Evolutionary conservation across 2,329 filamentous ascomycete genomes (phyloP), one percentile per base, ranked within the genome.

Genomic region (Penicillium sclerotigenum): DNA sequence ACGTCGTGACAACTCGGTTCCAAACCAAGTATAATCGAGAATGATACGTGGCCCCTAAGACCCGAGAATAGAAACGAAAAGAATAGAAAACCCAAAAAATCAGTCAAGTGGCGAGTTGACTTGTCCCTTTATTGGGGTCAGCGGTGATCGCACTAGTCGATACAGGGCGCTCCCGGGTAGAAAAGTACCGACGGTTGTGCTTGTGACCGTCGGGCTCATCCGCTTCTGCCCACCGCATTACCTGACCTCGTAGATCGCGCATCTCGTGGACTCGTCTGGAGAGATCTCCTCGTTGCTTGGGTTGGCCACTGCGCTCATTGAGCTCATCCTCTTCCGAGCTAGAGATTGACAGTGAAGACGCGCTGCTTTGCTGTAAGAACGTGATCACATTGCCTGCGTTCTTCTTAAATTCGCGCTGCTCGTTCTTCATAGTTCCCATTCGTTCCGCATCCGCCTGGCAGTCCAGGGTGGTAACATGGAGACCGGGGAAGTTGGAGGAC

Each of bases 341-440:
- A 31, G 70, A 86, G 70, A 67, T 81, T 28, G 70, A 86, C 68
- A 66, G 73, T 71, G 64, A 79, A 64, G 73, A 73, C 14, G 71
- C 73, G 34, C 71, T 77, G 53, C 78, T 76, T 40, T 73, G 72
- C 61, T 86, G 83, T 7, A 81, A 75, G 68, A 81, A 87, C 5
- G 83, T 76, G 54, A 80, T 73, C 7, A 81, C 76, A 14, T 75
- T 71, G 41, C 81, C 81, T 34, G 81, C 77, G 38, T 77, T 77
- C 80, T 89, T 89, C 82, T 94, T 96, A 62, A 81, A 76, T 56
- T 87, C 83, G 26, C 84, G 78, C 76, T 96, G 92, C 58, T 86
- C 82, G 40, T 86, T 76, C 79, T 97, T 97, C 78, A 95, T 82
- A 58, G 84, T 79, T 41, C 81, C 75, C 74, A 96, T 87, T 61